Conservation (phyloP, 2,329 filamentous ascomycete species). For the Clonostachys rosea region DNA sequence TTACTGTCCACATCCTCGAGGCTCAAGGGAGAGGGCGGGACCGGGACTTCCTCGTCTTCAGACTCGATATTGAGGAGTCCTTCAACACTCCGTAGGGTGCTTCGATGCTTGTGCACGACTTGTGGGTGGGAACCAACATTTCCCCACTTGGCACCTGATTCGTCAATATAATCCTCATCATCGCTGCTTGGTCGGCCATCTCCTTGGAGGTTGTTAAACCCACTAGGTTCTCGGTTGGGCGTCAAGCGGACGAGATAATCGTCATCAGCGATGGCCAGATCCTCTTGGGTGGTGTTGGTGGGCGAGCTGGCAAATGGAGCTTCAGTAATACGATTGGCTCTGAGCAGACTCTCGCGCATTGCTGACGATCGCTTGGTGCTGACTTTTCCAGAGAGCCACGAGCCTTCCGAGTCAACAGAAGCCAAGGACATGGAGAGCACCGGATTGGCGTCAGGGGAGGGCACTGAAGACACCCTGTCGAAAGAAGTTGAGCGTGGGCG, state of each 20-base stretch:
- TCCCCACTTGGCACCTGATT: constrained; percentile 46
- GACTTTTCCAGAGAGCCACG: constrained; percentile 82
- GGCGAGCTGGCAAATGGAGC: constrained; percentile 30
- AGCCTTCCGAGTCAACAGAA: constrained; percentile 92
- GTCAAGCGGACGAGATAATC: constrained; percentile 62
- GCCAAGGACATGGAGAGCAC: constrained; percentile 78
- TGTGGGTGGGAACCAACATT: constrained; percentile 39
- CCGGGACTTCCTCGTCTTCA: constrained; percentile 21
- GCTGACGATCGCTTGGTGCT: constrained; percentile 41
- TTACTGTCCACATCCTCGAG: constrained; percentile 35
- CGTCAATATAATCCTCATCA: constrained; percentile 42
- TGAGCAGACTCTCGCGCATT: constrained; percentile 33
- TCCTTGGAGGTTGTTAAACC: constrained; percentile 26
- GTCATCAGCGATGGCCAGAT: constrained; percentile 59
- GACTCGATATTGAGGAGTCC: constrained; percentile 40
- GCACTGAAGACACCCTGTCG: constrained; percentile 11
- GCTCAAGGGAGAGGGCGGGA: constrained; percentile 16
- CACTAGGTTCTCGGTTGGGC: constrained; percentile 14
- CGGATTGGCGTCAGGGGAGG: constrained; percentile 52
- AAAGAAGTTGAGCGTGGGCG: constrained; percentile 9
- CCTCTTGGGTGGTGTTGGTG: constrained; percentile 53
- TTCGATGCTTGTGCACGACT: constrained; percentile 46
- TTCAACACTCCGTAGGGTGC: constrained; percentile 46
- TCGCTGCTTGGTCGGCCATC: constrained; percentile 54
- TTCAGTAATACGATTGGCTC: constrained; percentile 19